A percentile compares a stretch with the other conserved stretches of the same genome.
Evolutionary conservation across 2,329 filamentous ascomycete genomes (phyloP).

Genomic region (Verticillium zaregamsianum): DNA sequence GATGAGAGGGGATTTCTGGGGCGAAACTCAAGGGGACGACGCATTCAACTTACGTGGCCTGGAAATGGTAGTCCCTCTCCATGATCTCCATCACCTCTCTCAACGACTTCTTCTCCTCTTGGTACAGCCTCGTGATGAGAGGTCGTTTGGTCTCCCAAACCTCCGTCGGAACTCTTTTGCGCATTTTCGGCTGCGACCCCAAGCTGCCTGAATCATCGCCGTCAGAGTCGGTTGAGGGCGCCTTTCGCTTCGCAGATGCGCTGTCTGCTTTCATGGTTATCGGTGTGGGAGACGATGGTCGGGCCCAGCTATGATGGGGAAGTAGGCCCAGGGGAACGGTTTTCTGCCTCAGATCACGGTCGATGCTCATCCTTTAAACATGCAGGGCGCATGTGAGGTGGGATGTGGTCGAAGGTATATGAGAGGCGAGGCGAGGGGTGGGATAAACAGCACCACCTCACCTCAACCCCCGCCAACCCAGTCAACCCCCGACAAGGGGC

Average conservation of each 20-base stretch:
- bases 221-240: conserved; percentile 21
- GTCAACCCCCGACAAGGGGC: background rate
- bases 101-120: conserved; percentile 34
- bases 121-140: conserved; percentile 32
- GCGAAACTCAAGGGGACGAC: background rate
- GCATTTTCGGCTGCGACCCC: conserved; percentile 6
- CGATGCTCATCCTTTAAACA: background rate
- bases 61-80: conserved; percentile 30
- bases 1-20: background rate
- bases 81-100: conserved; percentile 36
- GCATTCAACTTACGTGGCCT: conserved; percentile 29
- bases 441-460: background rate
- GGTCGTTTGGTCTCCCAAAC: conserved; percentile 29
- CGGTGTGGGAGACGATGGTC: background rate
- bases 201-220: conserved; percentile 21
- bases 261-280: background rate
- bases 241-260: conserved; percentile 14
- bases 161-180: conserved; percentile 26
- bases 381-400: background rate
- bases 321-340: background rate
- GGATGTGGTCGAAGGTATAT: background rate
- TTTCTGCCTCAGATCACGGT: background rate
- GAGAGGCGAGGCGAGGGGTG: background rate
- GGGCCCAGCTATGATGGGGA: background rate
- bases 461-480: background rate